Evolutionary conservation across 169 alveolate genomes (phyloP).

Genomic region (Plasmodium knowlesi): DNA sequence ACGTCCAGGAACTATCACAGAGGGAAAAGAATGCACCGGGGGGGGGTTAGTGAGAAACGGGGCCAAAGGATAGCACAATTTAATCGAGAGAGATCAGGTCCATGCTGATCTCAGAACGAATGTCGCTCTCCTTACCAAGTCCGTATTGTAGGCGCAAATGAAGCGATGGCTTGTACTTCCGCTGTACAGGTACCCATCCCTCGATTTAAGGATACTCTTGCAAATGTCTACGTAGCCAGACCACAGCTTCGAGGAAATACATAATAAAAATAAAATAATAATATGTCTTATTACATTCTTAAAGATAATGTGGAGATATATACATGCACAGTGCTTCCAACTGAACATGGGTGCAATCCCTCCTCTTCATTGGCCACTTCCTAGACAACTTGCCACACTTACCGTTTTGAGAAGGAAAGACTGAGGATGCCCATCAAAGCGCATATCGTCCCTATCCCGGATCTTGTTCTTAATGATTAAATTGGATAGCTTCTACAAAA

Average conservation of each 20-base stretch:
- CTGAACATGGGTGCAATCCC: not conserved
- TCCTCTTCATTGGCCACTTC: not conserved
- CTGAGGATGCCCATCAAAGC: slow-evolving; percentile 63
- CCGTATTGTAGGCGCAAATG: slow-evolving; percentile 41
- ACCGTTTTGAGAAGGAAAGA: slow-evolving; percentile 43
- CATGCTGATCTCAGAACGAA: not conserved
- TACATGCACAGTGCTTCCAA: not conserved
- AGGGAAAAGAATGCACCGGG: not conserved
- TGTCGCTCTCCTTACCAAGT: slow-evolving; percentile 5
- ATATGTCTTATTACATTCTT: not conserved
- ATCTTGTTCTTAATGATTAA: slow-evolving; percentile 23
- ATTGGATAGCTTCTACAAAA: slow-evolving; percentile 23
- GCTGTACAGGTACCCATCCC: slow-evolving; percentile 40
- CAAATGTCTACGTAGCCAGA: slow-evolving; percentile 52
- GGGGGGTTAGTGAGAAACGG: not conserved
- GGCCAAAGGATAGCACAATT: not conserved
- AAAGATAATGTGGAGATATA: not conserved
- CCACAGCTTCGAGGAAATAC: slow-evolving; percentile 29
- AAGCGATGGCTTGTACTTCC: slow-evolving; percentile 30
- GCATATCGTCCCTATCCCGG: slow-evolving; percentile 38
- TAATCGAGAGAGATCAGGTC: not conserved
- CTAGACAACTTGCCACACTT: not conserved
- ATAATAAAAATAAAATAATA: not conserved
- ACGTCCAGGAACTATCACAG: slow-evolving; percentile 28
- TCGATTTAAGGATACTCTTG: slow-evolving; percentile 16